Evolutionary conservation across 106 monocot species (phyloP).

Genomic region (Amphibolis antarctica): DNA sequence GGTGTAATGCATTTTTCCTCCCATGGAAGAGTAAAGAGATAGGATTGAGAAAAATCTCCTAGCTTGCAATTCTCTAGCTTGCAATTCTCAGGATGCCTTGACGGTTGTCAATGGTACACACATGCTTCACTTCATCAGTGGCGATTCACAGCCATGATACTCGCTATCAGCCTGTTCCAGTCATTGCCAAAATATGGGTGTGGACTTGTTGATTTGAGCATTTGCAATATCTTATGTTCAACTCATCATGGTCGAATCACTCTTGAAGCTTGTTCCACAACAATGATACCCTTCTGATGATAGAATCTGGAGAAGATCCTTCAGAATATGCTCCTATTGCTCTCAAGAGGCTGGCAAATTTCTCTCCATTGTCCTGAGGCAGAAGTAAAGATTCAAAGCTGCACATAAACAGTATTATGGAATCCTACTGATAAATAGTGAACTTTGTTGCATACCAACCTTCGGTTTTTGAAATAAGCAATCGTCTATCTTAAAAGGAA

Average conservation of each 20-base stretch:
- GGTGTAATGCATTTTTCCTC: too few relatives aligned
- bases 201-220: too few relatives aligned
- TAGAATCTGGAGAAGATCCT: slow-evolving; percentile 61
- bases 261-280: slow-evolving; percentile 62
- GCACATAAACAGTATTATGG: background rate
- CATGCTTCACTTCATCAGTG: too few relatives aligned
- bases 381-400: background rate
- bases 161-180: too few relatives aligned
- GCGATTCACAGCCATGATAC: too few relatives aligned
- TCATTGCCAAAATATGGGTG: too few relatives aligned
- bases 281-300: slow-evolving; percentile 60
- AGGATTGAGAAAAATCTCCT: too few relatives aligned
- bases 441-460: slow-evolving; percentile 19
- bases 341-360: slow-evolving; percentile 60
- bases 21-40: too few relatives aligned
- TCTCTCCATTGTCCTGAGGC: slow-evolving; percentile 64
- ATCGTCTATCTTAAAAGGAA: slow-evolving; percentile 50
- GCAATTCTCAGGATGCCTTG: too few relatives aligned
- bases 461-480: slow-evolving; percentile 58
- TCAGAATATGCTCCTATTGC: slow-evolving; percentile 93
- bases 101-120: too few relatives aligned
- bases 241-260: background rate
- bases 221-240: background rate
- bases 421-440: background rate
- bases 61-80: too few relatives aligned